Conservation (phyloP, 2,329 filamentous ascomycete species). For the Penicillium sp. region DNA sequence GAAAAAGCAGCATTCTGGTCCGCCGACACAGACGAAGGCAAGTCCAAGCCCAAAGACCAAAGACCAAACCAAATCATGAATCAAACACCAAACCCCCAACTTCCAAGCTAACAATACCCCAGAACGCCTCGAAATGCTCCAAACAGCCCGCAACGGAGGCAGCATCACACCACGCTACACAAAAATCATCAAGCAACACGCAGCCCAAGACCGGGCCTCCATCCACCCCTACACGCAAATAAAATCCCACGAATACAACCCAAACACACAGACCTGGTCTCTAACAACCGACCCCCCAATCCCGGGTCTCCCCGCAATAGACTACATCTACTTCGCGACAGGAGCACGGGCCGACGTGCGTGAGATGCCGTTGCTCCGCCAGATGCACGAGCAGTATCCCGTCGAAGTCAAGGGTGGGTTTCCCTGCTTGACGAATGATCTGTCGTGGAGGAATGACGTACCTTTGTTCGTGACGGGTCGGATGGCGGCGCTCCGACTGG, state of each 20-base stretch:
- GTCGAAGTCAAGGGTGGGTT: conserved; percentile 62
- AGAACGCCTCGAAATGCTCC: conserved; percentile 64
- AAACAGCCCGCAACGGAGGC: conserved; percentile 66
- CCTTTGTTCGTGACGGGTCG: conserved; percentile 69
- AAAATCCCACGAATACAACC: conserved; percentile 50
- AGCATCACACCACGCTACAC: conserved; percentile 67
- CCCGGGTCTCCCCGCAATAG: conserved; percentile 48
- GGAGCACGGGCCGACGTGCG: conserved; percentile 63
- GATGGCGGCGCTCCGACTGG: conserved; percentile 64
- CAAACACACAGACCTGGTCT: conserved; percentile 47
- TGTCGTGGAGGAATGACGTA: conserved; percentile 70
- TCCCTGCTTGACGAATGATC: conserved; percentile 69
- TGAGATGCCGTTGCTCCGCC: conserved; percentile 58
- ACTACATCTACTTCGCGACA: conserved; percentile 74
- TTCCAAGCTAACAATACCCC: neutral
- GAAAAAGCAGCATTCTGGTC: conserved; percentile 75
- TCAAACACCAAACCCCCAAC: neutral
- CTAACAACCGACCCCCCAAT: conserved; percentile 55
- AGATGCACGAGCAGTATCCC: conserved; percentile 57
- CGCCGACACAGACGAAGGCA: conserved; percentile 63
- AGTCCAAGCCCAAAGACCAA: neutral
- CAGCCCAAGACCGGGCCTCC: conserved; percentile 50
- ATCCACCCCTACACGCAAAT: conserved; percentile 59
- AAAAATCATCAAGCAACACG: conserved; percentile 62
- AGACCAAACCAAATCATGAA: neutral